A percentile compares a stretch with the other conserved stretches of the same genome.
phyloP scores from a whole-genome alignment of 225 moss, liverwort and hornwort species.

The Climacium dendroides region DNA sequence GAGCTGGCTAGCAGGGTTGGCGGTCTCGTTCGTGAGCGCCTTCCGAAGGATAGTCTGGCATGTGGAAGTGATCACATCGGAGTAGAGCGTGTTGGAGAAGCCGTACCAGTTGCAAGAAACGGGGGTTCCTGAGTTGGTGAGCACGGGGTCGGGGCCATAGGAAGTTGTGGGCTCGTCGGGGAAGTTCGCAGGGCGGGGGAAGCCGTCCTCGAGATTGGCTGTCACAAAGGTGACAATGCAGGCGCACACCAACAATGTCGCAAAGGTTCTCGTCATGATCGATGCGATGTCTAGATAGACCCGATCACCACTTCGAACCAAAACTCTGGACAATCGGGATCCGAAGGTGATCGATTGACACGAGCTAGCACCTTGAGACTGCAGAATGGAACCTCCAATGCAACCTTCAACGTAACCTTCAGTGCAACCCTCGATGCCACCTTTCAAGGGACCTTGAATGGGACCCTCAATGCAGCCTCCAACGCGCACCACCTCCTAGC shows the following conservation, averaged over 20 bases:
- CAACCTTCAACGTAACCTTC: background rate
- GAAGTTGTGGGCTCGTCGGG: background rate
- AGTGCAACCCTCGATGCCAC: background rate
- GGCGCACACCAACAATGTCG: background rate
- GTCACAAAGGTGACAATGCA: background rate
- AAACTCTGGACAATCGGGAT: background rate
- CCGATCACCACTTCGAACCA: background rate
- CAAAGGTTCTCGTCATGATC: background rate
- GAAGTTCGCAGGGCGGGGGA: slow-evolving; percentile 2
- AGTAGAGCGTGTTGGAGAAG: background rate
- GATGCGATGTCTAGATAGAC: background rate
- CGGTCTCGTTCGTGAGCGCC: background rate
- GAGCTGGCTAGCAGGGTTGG: background rate
- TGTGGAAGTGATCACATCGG: background rate
- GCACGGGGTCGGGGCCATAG: background rate
- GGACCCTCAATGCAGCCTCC: too few relatives aligned
- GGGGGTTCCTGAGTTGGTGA: background rate
- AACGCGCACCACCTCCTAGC: too few relatives aligned
- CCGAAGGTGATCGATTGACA: background rate
- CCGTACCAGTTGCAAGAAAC: slow-evolving; percentile 8
- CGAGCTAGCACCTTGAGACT: background rate
- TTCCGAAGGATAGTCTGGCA: background rate
- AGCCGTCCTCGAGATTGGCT: background rate
- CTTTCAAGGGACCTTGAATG: background rate
- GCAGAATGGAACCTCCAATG: background rate